phyloP scores from a whole-genome alignment of 2,329 filamentous ascomycete genomes.

The Claviceps spartinae region DNA sequence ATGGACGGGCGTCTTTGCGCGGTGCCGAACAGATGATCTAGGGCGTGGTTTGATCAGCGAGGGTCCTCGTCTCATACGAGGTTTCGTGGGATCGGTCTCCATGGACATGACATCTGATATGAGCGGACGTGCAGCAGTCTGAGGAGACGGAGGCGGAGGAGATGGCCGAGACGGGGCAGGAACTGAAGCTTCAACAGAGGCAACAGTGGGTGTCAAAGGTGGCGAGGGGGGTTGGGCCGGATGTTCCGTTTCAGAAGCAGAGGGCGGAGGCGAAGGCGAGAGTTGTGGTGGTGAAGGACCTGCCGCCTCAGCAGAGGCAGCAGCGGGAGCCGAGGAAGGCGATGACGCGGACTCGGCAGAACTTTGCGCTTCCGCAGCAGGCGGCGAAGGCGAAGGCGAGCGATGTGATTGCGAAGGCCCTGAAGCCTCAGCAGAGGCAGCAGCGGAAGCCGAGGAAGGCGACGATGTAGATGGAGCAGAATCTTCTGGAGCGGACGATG shows the following conservation, averaged over 20 bases:
- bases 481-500: not conserved
- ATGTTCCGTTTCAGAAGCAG: not conserved
- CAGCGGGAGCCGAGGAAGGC: not conserved
- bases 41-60: slow-evolving; percentile 3
- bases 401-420: not conserved
- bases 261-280: not conserved
- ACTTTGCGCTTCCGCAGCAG: not conserved
- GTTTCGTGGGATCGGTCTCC: not conserved
- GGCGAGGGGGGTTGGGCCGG: not conserved
- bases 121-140: not conserved
- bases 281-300: not conserved
- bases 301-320: not conserved
- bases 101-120: not conserved
- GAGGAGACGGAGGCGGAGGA: not conserved
- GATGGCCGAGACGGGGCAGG: not conserved
- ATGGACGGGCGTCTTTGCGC: slow-evolving; percentile 38
- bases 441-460: not conserved
- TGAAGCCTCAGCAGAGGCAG: not conserved
- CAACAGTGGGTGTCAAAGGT: not conserved
- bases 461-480: not conserved
- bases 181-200: not conserved
- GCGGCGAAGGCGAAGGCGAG: too few relatives aligned
- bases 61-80: slow-evolving; percentile 1
- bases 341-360: not conserved
- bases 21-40: slow-evolving; percentile 13